Base-by-base conservation (phyloP, 2,329 filamentous ascomycete species). In the Ceratocystiopsis sp. region DNA sequence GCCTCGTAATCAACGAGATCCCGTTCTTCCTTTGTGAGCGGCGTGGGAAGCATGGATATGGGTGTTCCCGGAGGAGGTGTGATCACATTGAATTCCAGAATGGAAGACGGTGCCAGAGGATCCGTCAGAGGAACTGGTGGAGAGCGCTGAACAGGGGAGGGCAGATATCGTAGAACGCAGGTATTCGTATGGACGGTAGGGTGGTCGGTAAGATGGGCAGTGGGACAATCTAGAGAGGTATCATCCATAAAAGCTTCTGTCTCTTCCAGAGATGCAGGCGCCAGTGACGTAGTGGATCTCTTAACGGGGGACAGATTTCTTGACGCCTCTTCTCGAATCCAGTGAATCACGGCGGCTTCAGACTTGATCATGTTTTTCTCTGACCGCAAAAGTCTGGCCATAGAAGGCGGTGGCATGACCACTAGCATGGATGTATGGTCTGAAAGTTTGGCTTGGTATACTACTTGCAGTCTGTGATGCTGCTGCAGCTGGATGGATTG, bases 321-420 rank as follows among this genome's bases (percentile, higher is more conserved):
- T 14, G 19, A 12, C 25, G 42, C 29, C 35, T 46, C 45, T 3
- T 41, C 42, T 35, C 57, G 55, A 17, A 71, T 55, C 67, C 67
- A 73, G 42, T 54, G 56, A 35, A 72, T 50, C 2, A 69, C 50
- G 10, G 58, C 53, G 11, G 63, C 63, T 49, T 73, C 69, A 18
- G 66, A 63, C 19, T 56, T 52, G 40, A 67, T 55, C 37, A 64
- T 59, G 34, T 54, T 59, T 40, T 61, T 61, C 51, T 73, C 69
- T 40, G 57, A 65, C 29, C 69, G 62, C 32, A 73, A 56, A 25
- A 69, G 55, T 43, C 62, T 61, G 41, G 62, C 53, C 45, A 61
- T 58, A n/a, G 59, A 49, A 34, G 59, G 54, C 8, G 65, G 65
- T n/a, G 66, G 55, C 4, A 69, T 51, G 34, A 62, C 59, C 36